Base-by-base conservation (phyloP, 805 yeast genomes). In the Spathaspora gorwiae region DNA sequence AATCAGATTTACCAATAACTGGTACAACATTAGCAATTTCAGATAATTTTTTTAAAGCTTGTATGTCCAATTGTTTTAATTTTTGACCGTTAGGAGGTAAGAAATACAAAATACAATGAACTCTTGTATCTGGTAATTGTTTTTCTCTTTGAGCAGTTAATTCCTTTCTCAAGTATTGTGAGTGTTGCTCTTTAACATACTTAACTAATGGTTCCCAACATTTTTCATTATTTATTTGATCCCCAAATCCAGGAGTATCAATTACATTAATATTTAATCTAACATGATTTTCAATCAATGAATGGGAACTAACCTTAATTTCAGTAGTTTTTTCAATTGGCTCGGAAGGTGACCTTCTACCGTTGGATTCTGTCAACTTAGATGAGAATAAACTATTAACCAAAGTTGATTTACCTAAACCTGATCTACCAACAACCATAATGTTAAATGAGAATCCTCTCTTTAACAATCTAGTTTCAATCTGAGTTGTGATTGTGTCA, bases 181-280 rank as follows among this genome's bases (percentile, higher is more conserved):
- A 85, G 65, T 90, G 95, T 69, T 90, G 97, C 67, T 90, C 97
- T 70, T 90, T 90, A 63, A 90, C 88, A 69, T 90, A 90, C 68
- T 88, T 89, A 53, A 90, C 84, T 51, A 90, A 83, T 43, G 97
- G 97, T 57, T 90, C 98, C 97, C 97, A 92, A 68, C 95, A 90
- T 67, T 85, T 87, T 58, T 87, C 95, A 67, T 90, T 90, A 71
- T 90, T 87, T 54, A 94, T 86, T 69, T 87, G 96, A 73, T 94
- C 99, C 35, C 97, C 98, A 73, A 89, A 94, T 12, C 98, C 98
- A 15, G 98, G 98, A 3, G 99, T 94, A 64, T 94, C 99, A 61
- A 94, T 87, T 45, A 94, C 82, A 57, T 89, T 90, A 52, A 94
- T 72, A 57, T 84, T 84, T 62, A 94, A 79, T 50, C 83, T 81